phyloP scores from a whole-genome alignment of 2,329 filamentous ascomycete genomes.

The Clonostachys byssicola region DNA sequence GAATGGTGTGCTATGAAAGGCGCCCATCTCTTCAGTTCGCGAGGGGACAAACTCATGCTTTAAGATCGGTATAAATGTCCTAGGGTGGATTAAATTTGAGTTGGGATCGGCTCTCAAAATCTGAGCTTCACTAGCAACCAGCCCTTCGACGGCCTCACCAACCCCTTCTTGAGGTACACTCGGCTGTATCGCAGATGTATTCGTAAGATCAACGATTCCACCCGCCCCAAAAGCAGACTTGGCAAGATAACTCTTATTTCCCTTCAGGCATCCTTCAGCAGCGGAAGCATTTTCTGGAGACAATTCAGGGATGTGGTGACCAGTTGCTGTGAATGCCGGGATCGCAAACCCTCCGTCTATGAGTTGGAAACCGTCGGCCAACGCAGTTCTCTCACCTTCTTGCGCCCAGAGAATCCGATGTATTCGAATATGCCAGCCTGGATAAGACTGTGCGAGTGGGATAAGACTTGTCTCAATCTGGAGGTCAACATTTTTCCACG shows the following conservation, averaged over 20 bases:
- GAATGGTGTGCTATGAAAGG: no score
- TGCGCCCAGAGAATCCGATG: conserved; percentile 4
- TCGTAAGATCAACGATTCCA: conserved; percentile 4
- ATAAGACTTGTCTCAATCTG: conserved; percentile 6
- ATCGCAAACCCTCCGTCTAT: conserved; percentile 10
- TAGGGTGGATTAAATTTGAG: conserved; percentile 30
- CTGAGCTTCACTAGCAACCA: neutral
- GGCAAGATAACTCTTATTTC: neutral
- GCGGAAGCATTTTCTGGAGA: neutral
- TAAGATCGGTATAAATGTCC: conserved; percentile 45
- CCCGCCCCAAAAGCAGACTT: conserved; percentile 4
- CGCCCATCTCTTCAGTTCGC: no score
- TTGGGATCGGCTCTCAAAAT: conserved; percentile 10
- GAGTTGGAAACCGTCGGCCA: conserved; percentile 3
- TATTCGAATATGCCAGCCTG: conserved; percentile 60
- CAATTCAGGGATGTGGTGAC: neutral
- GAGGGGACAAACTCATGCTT: neutral
- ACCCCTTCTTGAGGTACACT: neutral
- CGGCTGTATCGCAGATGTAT: no score
- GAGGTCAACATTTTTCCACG: conserved; percentile 5
- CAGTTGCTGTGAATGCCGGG: conserved; percentile 1
- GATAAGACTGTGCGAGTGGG: conserved; percentile 38
- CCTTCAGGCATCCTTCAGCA: neutral
- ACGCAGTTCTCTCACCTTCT: neutral
- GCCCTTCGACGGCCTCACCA: neutral